Conservation (phyloP, 805 yeast species). For the Spathaspora sp. region DNA sequence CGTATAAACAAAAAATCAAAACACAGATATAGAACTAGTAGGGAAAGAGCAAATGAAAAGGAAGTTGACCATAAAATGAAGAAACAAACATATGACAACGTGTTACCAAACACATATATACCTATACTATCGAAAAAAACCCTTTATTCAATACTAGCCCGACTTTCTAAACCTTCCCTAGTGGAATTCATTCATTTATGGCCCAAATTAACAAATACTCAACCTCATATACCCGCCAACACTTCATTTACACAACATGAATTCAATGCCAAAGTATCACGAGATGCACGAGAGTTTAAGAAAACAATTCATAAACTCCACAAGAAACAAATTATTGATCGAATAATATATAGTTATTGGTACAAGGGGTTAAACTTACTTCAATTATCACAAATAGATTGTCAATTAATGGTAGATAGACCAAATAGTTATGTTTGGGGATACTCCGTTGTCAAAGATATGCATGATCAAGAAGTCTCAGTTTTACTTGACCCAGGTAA, state of each 20-base stretch:
- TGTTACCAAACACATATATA: constrained; percentile 36
- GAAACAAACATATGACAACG: constrained; percentile 13
- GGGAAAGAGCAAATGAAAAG: neutral
- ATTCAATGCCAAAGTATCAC: constrained; percentile 16
- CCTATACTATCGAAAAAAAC: constrained; percentile 26
- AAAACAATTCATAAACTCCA: constrained; percentile 13
- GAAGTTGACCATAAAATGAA: neutral
- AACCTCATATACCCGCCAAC: constrained; percentile 17
- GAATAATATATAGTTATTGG: constrained; percentile 50
- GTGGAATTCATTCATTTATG: constrained; percentile 30
- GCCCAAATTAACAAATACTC: constrained; percentile 30
- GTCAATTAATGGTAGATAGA: constrained; percentile 58
- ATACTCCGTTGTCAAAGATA: constrained; percentile 43
- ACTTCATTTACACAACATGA: constrained; percentile 16
- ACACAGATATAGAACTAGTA: neutral
- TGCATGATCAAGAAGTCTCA: constrained; percentile 23
- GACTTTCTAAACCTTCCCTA: constrained; percentile 30
- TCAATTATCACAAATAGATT: constrained; percentile 70
- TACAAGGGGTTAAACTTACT: constrained; percentile 54
- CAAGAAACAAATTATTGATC: constrained; percentile 37
- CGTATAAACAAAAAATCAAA: neutral
- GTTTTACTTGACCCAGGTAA: constrained; percentile 46
- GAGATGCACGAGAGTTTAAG: constrained; percentile 12
- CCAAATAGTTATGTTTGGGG: constrained; percentile 48
- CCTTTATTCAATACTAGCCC: constrained; percentile 16